These are phyloP conservation scores for Fusarium praegraminearum DNA, from an alignment of 2,329 filamentous ascomycete species.

Conservation along the genomic window DNA sequence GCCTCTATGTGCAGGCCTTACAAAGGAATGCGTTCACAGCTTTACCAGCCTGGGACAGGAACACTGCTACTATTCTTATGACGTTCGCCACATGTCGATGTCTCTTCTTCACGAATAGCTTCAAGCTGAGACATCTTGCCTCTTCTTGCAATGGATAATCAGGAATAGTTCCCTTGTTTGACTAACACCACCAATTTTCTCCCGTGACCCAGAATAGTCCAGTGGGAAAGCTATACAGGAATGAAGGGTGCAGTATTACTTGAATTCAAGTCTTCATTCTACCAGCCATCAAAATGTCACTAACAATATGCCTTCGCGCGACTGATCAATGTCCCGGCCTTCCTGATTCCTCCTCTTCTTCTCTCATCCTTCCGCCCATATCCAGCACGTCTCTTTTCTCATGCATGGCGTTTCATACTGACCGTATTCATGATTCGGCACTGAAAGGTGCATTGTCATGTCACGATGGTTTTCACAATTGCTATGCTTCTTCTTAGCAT, in stretches of 20 bases:
- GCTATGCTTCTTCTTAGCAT: slow-evolving; percentile 48
- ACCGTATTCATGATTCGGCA: slow-evolving; percentile 37
- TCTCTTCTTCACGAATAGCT: slow-evolving; percentile 14
- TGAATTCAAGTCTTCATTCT: slow-evolving; percentile 24
- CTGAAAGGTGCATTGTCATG: slow-evolving; percentile 39
- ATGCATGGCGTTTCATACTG: slow-evolving; percentile 39
- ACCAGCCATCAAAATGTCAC: slow-evolving; percentile 50
- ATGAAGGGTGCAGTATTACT: slow-evolving; percentile 55
- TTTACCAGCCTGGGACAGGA: slow-evolving; percentile 32
- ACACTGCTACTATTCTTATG: slow-evolving; percentile 18
- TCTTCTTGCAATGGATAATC: slow-evolving; percentile 47
- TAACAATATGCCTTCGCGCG: slow-evolving; percentile 40
- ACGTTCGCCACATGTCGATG: slow-evolving; percentile 33
- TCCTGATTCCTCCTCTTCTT: slow-evolving; percentile 23
- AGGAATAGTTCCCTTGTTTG: slow-evolving; percentile 26
- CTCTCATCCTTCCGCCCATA: slow-evolving; percentile 27
- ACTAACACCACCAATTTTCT: slow-evolving; percentile 26
- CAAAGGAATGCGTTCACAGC: slow-evolving; percentile 46
- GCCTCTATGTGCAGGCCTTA: slow-evolving; percentile 31
- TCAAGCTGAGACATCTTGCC: slow-evolving; percentile 50
- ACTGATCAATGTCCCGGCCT: slow-evolving; percentile 27
- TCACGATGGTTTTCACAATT: slow-evolving; percentile 50
- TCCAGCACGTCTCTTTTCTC: slow-evolving; percentile 18
- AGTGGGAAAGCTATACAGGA: slow-evolving; percentile 48
- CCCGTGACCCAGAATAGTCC: slow-evolving; percentile 40